Percentiles rank a stretch among this genome's conserved stretches.
Conservation (phyloP, 176 grass and related monocot species). For the Dendrocalamus sinicus region DNA sequence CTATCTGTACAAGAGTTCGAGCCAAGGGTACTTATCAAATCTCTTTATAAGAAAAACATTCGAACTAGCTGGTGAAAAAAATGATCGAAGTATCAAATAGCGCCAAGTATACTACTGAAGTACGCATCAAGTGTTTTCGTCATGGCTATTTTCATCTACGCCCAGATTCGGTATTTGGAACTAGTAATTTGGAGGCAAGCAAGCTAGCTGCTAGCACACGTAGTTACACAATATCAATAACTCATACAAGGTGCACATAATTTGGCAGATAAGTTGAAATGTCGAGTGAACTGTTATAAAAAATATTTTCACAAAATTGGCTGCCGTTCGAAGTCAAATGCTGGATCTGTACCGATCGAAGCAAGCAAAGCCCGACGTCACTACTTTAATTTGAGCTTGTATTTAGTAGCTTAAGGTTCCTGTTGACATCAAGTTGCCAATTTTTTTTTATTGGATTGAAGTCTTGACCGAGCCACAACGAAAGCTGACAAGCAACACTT, state of each 20-base stretch:
- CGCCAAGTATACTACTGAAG: background rate
- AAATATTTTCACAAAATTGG: background rate
- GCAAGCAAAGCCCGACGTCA: background rate
- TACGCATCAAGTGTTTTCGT: background rate
- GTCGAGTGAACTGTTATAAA: background rate
- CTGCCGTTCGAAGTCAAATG: background rate
- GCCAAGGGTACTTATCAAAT: background rate
- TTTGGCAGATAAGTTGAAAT: background rate
- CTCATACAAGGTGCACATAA: background rate
- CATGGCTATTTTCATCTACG: background rate
- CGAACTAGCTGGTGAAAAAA: background rate
- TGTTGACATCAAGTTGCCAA: background rate
- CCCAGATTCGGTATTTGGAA: background rate
- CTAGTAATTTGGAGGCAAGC: background rate
- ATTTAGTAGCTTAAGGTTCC: background rate
- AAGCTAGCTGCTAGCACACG: background rate
- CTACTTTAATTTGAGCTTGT: background rate
- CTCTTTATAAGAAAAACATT: background rate
- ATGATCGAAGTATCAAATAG: background rate
- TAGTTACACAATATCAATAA: background rate
- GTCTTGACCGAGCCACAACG: background rate
- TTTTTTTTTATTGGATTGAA: background rate
- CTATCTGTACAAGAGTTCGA: background rate
- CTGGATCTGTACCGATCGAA: background rate
- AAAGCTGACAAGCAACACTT: conserved; percentile 23